Evolutionary conservation across 2,329 filamentous ascomycete genomes (phyloP), one percentile per base, ranked within the genome.

Genomic region (Exophiala bonariae): DNA sequence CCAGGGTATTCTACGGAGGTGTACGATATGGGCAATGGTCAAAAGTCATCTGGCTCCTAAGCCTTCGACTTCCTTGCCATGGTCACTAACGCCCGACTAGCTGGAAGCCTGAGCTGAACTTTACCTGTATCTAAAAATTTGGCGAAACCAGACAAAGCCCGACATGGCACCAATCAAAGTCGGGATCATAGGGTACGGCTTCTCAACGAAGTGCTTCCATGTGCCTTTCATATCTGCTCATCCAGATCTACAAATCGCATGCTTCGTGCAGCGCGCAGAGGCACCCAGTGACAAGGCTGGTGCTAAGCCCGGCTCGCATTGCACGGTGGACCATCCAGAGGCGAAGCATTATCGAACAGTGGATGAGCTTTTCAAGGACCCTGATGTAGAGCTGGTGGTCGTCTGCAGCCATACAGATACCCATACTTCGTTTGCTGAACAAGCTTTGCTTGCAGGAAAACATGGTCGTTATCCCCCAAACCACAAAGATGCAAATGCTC

Each of bases 131-230:
- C n/a, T n/a, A n/a, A n/a, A n/a, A 11, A 26, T 26, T 26, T 26
- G 6, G 23, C 18, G 36, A 39, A 14, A 5, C 17, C 18, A 3
- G 8, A n/a, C n/a, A n/a, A n/a, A n/a, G n/a, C 23, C 14, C 13
- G 34, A 41, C 33, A 54, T 49, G 44, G 34, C 22, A 13, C 44
- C 62, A 18, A 62, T 78, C 61, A 81, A 82, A 54, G 74, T 81
- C 46, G 79, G 76, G 35, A 65, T 82, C 32, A 73, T 82, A 49
- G 79, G 80, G 60, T 82, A 81, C 63, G 79, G 80, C 59, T 67
- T 81, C 61, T 79, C 76, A 41, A 86, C 87, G 68, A 91, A 90
- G 64, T 76, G 87, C 70, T 92, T 91, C 70, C 87, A 92, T 68
- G 89, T 91, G 62, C 87, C 87, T 52, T 86, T 89, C 69, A 78